These are phyloP conservation scores for Talaromyces sp. DNA, from an alignment of 2,329 filamentous ascomycete species.

Conservation along the genomic window DNA sequence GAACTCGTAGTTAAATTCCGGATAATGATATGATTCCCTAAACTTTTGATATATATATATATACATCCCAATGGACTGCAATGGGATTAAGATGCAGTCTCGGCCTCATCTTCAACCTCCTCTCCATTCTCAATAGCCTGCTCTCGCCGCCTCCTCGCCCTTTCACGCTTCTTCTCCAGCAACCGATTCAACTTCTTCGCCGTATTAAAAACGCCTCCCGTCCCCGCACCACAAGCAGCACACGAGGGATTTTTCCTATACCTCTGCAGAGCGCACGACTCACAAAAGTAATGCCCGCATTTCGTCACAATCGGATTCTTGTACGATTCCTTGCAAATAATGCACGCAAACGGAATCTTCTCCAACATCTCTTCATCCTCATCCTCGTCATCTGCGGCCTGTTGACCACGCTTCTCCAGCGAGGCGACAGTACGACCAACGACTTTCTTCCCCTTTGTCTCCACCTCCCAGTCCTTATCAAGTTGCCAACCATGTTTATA, in stretches of 20 bases:
- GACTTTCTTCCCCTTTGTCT: slow-evolving; percentile 59
- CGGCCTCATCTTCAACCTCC: slow-evolving; percentile 48
- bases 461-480: slow-evolving; percentile 88
- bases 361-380: slow-evolving; percentile 72
- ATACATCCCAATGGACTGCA: not conserved
- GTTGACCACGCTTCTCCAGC: slow-evolving; percentile 43
- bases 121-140: slow-evolving; percentile 55
- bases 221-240: slow-evolving; percentile 79
- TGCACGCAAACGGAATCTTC: slow-evolving; percentile 84
- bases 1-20: not conserved
- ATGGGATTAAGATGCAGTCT: not conserved
- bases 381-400: slow-evolving; percentile 51
- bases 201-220: slow-evolving; percentile 83
- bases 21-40: not conserved
- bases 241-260: slow-evolving; percentile 87
- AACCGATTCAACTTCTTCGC: slow-evolving; percentile 81
- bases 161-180: slow-evolving; percentile 67
- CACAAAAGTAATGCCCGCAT: slow-evolving; percentile 95
- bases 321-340: slow-evolving; percentile 79
- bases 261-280: slow-evolving; percentile 79
- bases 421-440: slow-evolving; percentile 51
- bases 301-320: slow-evolving; percentile 79
- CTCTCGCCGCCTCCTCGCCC: slow-evolving; percentile 54
- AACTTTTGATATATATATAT: not conserved
- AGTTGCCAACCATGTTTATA: slow-evolving; percentile 92